phyloP scores from a whole-genome alignment of 805 yeast species.

The Teunomyces tritomae region DNA sequence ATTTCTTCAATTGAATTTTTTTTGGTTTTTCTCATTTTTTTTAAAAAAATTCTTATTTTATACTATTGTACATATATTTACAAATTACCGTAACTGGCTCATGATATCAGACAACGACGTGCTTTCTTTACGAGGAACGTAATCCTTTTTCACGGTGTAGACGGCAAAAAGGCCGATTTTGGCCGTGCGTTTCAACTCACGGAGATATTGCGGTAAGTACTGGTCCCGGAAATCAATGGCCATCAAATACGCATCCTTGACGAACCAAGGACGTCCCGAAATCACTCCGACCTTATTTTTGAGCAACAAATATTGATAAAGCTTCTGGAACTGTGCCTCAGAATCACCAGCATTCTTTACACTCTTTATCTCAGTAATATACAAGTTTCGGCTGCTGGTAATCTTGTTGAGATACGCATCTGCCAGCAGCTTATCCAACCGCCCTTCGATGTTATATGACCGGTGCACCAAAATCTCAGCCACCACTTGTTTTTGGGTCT shows the following conservation, averaged over 20 bases:
- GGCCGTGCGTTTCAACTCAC: conserved; percentile 9
- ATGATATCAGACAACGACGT: conserved; percentile 1
- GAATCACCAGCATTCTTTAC: conserved; percentile 10
- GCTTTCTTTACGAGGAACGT: conserved; percentile 19
- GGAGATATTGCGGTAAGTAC: conserved; percentile 21
- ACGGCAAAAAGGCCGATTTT: conserved; percentile 31
- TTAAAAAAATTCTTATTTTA: not conserved
- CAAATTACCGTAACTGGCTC: conserved; percentile 4
- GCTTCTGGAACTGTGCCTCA: conserved; percentile 26
- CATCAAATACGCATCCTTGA: conserved; percentile 63
- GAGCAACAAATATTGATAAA: conserved; percentile 44
- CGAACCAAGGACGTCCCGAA: conserved; percentile 45
- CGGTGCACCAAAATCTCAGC: conserved; percentile 26
- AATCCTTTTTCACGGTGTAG: conserved; percentile 38
- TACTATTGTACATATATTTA: conserved; percentile 1
- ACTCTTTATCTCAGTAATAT: conserved; percentile 43
- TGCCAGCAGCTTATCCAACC: conserved; percentile 55
- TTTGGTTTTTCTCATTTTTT: not conserved
- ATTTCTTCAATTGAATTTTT: not conserved
- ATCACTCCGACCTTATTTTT: conserved; percentile 60
- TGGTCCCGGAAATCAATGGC: conserved; percentile 30
- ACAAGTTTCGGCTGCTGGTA: conserved; percentile 49
- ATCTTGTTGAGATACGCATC: conserved; percentile 53
- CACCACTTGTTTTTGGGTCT: conserved; percentile 23
- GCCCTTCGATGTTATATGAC: conserved; percentile 55